Percentiles rank a stretch among this genome's conserved stretches.
phyloP scores from a whole-genome alignment of 768 basidiomycete species.

The Rickenella mellea region DNA sequence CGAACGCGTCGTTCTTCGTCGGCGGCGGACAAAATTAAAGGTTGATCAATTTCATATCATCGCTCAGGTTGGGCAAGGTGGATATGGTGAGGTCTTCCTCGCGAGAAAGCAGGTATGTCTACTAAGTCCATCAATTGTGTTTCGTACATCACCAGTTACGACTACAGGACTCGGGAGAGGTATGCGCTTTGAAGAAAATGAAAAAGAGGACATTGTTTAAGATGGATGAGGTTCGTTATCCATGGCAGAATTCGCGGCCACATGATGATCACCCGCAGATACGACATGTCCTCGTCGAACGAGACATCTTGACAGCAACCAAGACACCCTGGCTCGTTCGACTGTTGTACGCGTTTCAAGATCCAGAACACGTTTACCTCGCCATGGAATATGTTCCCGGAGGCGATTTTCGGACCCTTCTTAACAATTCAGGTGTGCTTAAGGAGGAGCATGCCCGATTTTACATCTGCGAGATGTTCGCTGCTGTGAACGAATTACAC shows the following conservation, averaged over 20 bases:
- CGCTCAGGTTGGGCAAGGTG: slow-evolving; percentile 97
- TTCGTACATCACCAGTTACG: neutral
- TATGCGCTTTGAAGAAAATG: slow-evolving; percentile 98
- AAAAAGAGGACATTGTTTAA: slow-evolving; percentile 87
- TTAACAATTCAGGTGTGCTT: slow-evolving; percentile 96
- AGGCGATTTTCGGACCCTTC: slow-evolving; percentile 93
- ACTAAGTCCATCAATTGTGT: neutral
- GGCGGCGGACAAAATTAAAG: slow-evolving; percentile 84
- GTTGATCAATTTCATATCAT: slow-evolving; percentile 98
- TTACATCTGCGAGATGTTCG: slow-evolving; percentile 98
- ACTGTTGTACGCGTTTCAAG: slow-evolving; percentile 95
- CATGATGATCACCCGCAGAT: slow-evolving; percentile 39
- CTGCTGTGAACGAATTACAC: slow-evolving; percentile 86
- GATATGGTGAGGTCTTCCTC: slow-evolving; percentile 95
- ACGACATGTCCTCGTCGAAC: slow-evolving; percentile 95
- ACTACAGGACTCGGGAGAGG: slow-evolving; percentile 84
- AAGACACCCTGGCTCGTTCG: slow-evolving; percentile 97
- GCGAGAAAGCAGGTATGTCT: slow-evolving; percentile 61
- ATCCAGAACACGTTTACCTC: slow-evolving; percentile 81
- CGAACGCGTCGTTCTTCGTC: slow-evolving; percentile 86
- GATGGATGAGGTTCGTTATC: slow-evolving; percentile 87
- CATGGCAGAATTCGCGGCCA: too few relatives aligned
- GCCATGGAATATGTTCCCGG: slow-evolving; percentile 99
- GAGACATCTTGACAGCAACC: slow-evolving; percentile 94
- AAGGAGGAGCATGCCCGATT: slow-evolving; percentile 96